Percentiles rank a stretch among this genome's conserved stretches.
These are phyloP conservation scores for Talaromyces wortmannii DNA, from an alignment of 495 filamentous ascomycete genomes.

Conservation along the genomic window DNA sequence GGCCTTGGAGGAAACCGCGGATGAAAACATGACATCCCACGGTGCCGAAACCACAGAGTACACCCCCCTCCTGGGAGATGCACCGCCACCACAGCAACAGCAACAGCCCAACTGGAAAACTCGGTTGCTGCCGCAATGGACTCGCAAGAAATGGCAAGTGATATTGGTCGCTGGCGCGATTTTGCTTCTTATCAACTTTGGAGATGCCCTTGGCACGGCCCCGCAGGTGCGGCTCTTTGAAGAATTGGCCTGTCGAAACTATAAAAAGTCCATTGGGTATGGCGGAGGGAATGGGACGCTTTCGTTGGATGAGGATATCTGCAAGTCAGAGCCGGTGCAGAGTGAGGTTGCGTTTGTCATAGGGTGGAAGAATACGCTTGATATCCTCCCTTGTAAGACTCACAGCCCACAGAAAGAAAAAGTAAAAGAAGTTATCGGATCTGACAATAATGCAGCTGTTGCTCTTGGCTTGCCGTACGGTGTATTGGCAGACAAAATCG, in stretches of 20 bases:
- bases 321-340: conserved; percentile 37
- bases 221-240: not conserved
- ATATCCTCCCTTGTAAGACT: conserved; percentile 23
- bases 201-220: not conserved
- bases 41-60: not conserved
- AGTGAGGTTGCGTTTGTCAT: conserved; percentile 32
- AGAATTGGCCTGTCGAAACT: not conserved
- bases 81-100: not conserved
- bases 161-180: not conserved
- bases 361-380: conserved; percentile 33
- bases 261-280: not conserved
- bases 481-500: conserved; percentile 32
- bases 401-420: not conserved
- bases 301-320: conserved; percentile 4
- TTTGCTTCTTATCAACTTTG: not conserved
- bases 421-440: not conserved
- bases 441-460: conserved; percentile 9
- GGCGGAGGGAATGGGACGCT: not conserved
- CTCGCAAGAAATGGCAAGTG: not conserved
- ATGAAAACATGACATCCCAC: too few species aligned
- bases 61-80: not conserved
- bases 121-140: not conserved
- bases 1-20: too few species aligned
- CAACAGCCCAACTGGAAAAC: too few species aligned
- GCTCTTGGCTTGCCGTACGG: conserved; percentile 25